These are phyloP conservation scores for Cyanidiococcus yangmingshanensis DNA, from an alignment of 23 red algal species.

Conservation along the genomic window DNA sequence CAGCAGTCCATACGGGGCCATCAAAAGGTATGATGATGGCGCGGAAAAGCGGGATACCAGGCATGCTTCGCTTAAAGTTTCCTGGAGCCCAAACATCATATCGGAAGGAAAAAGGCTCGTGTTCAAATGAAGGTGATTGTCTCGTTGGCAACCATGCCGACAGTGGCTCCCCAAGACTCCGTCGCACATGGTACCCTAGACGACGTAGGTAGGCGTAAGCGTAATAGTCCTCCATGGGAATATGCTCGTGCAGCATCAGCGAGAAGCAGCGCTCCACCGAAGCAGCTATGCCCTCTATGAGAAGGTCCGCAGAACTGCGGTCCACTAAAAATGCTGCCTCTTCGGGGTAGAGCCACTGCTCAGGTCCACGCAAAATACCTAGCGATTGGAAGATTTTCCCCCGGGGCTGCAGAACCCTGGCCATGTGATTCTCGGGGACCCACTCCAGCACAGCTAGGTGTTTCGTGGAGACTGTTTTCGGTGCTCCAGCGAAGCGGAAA, in stretches of 20 bases:
- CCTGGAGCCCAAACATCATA: conserved; percentile 9
- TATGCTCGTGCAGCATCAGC: conserved; percentile 16
- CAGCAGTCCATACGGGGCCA: not conserved
- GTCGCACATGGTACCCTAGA: conserved; percentile 44
- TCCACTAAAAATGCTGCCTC: conserved; percentile 72
- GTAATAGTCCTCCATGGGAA: conserved; percentile 39
- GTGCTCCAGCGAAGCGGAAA: conserved; percentile 1
- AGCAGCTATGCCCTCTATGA: conserved; percentile 40
- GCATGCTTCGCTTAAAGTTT: conserved; percentile 16
- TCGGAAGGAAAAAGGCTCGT: not conserved
- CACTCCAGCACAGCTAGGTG: conserved; percentile 16
- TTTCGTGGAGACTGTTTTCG: conserved; percentile 9
- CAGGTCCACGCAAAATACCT: not conserved
- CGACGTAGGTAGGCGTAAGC: conserved; percentile 51
- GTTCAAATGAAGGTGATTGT: not conserved
- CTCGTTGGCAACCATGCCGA: not conserved
- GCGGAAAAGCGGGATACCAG: not conserved
- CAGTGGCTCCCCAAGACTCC: not conserved
- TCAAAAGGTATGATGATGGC: not conserved
- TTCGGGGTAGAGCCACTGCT: conserved; percentile 46
- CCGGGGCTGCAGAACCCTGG: not conserved
- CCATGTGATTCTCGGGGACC: not conserved
- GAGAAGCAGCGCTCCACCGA: conserved; percentile 42
- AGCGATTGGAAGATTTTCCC: conserved; percentile 16
- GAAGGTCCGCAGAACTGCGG: conserved; percentile 41